phyloP scores from a whole-genome alignment of 192 early-diverging fungal species.

The Glomus cerebriforme region DNA sequence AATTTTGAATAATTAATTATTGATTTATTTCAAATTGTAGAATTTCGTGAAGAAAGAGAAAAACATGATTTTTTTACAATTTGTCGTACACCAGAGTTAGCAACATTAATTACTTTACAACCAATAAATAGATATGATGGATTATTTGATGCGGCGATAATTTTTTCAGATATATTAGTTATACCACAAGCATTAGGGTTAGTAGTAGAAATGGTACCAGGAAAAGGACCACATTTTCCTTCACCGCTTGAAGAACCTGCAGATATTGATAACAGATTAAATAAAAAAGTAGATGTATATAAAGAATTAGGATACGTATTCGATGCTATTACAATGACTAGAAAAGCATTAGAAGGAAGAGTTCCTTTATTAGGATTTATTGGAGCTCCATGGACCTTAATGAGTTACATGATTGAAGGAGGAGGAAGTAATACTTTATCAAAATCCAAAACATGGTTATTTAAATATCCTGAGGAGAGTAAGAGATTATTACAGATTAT shows the following conservation, averaged over 20 bases:
- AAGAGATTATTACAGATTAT: conserved; percentile 79
- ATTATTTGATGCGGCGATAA: conserved; percentile 94
- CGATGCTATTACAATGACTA: conserved; percentile 92
- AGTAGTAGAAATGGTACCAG: conserved; percentile 90
- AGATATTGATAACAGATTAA: conserved; percentile 67
- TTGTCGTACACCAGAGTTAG: conserved; percentile 89
- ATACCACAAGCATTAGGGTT: conserved; percentile 96
- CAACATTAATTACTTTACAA: conserved; percentile 94
- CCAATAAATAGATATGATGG: conserved; percentile 91
- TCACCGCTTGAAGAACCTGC: conserved; percentile 71
- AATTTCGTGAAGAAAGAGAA: conserved; percentile 83
- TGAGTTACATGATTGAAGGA: conserved; percentile 99
- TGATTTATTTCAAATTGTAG: conserved; percentile 46
- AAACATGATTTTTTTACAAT: conserved; percentile 94
- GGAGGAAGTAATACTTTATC: conserved; percentile 89
- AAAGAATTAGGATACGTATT: conserved; percentile 85
- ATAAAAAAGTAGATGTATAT: conserved; percentile 67
- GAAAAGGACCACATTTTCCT: conserved; percentile 89
- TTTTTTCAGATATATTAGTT: conserved; percentile 98
- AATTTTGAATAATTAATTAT: not conserved
- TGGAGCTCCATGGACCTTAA: conserved; percentile 98
- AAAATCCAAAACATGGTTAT: conserved; percentile 92
- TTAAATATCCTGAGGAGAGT: conserved; percentile 69
- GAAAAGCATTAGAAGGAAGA: conserved; percentile 78
- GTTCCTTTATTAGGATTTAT: conserved; percentile 94